A percentile compares a stretch with the other conserved stretches of the same genome.
phyloP scores from a whole-genome alignment of 768 basidiomycete genomes.

The Trametes maxima region DNA sequence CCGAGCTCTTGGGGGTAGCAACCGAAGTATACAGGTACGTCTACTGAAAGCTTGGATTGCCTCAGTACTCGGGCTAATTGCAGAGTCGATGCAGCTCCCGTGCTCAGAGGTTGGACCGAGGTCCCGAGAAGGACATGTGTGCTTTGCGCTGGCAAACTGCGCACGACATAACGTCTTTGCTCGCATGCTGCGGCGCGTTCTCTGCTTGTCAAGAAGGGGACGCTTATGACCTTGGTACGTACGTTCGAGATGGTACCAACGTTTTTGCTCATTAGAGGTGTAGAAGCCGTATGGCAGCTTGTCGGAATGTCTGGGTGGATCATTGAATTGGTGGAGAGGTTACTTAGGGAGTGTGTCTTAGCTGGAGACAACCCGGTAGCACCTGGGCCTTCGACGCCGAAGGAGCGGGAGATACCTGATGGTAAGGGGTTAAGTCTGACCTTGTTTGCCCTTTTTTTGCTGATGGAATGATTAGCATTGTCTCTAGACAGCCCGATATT shows the following conservation, averaged over 20 bases:
- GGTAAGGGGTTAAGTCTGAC: background rate
- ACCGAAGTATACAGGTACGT: constrained; percentile 39
- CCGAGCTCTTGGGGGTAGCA: constrained; percentile 55
- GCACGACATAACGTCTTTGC: constrained; percentile 67
- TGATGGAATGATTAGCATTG: background rate
- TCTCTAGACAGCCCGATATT: constrained; percentile 43
- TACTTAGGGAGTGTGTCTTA: constrained; percentile 57
- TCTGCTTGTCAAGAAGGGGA: constrained; percentile 64
- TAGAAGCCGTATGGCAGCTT: constrained; percentile 77
- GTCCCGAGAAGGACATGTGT: constrained; percentile 43
- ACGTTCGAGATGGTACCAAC: background rate
- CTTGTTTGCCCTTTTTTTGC: constrained; percentile 2
- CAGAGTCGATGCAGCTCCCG: constrained; percentile 34
- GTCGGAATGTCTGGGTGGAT: constrained; percentile 64
- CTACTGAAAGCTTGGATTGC: too few relatives aligned
- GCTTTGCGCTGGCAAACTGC: constrained; percentile 58
- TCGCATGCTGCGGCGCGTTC: constrained; percentile 63
- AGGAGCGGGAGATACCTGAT: constrained; percentile 8
- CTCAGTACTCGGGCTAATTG: background rate
- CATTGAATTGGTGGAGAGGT: constrained; percentile 58
- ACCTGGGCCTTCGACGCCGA: background rate
- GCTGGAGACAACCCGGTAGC: constrained; percentile 30
- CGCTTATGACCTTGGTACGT: constrained; percentile 63
- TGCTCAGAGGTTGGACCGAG: constrained; percentile 31
- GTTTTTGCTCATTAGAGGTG: background rate